Evolutionary conservation across 2,329 filamentous ascomycete species (phyloP).

Genomic region (Pezicula rhizophila): DNA sequence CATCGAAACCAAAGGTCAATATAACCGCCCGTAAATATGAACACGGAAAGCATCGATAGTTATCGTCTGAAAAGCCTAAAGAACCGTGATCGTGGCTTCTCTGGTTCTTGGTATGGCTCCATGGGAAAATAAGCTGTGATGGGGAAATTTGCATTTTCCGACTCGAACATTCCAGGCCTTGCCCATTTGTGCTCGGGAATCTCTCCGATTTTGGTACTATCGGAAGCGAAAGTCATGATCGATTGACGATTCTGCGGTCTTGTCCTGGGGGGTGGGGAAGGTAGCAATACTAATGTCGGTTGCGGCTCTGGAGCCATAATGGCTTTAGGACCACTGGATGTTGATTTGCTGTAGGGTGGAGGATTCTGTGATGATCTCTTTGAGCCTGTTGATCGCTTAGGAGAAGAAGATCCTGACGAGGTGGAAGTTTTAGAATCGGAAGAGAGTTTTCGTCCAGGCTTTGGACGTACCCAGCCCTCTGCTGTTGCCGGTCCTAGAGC

Average conservation of each 20-base stretch:
- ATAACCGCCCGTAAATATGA: no score
- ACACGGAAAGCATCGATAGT: not conserved
- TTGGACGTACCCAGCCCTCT: slow-evolving; percentile 20
- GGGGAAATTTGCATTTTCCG: slow-evolving; percentile 9
- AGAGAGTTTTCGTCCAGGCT: slow-evolving; percentile 12
- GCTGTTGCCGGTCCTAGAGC: slow-evolving; percentile 17
- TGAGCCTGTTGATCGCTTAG: not conserved
- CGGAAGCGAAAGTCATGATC: slow-evolving; percentile 33
- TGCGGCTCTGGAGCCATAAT: not conserved
- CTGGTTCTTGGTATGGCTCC: slow-evolving; percentile 14
- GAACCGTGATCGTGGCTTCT: slow-evolving; percentile 16
- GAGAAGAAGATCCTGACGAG: not conserved
- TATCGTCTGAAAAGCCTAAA: slow-evolving; percentile 17
- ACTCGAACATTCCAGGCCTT: not conserved
- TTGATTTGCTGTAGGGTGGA: slow-evolving; percentile 1
- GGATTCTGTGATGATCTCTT: not conserved
- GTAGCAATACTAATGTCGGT: not conserved
- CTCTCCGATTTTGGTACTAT: slow-evolving; percentile 41
- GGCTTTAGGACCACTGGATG: not conserved
- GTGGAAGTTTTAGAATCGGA: not conserved
- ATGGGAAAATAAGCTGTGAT: slow-evolving; percentile 17
- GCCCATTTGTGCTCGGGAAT: slow-evolving; percentile 26
- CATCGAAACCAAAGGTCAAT: no score
- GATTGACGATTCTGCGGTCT: slow-evolving; percentile 20
- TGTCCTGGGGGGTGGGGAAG: not conserved